A percentile compares a stretch with the other conserved stretches of the same genome.
These are phyloP conservation scores for Tolypocladium guangdongense DNA, from an alignment of 2,329 filamentous ascomycete genomes.

Conservation along the genomic window DNA sequence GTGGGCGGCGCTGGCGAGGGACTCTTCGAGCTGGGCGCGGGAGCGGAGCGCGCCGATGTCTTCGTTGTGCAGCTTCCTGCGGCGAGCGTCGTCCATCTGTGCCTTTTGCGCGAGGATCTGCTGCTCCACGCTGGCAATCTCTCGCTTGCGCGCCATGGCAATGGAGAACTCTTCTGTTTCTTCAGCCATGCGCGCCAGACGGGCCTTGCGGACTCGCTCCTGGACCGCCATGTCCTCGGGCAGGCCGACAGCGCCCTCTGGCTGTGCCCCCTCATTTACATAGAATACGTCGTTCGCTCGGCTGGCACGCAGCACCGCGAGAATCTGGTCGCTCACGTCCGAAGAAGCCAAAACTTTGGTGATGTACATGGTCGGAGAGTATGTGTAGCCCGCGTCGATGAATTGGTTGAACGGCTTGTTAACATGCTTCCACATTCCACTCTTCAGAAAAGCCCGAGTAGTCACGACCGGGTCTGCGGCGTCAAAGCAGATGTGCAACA, in stretches of 20 bases:
- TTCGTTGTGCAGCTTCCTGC: slow-evolving; percentile 31
- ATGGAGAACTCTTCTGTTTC: slow-evolving; percentile 39
- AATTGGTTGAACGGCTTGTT: slow-evolving; percentile 49
- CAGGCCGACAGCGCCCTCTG: slow-evolving; percentile 39
- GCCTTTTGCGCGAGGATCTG: slow-evolving; percentile 37
- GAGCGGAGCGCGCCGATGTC: slow-evolving; percentile 33
- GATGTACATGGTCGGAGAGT: slow-evolving; percentile 56
- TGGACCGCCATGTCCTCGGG: slow-evolving; percentile 37
- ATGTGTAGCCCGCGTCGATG: slow-evolving; percentile 40
- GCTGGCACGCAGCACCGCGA: slow-evolving; percentile 38
- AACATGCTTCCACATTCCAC: slow-evolving; percentile 52
- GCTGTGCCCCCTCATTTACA: slow-evolving; percentile 41
- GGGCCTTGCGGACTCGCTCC: slow-evolving; percentile 39
- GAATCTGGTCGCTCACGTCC: slow-evolving; percentile 28
- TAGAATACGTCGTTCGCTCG: slow-evolving; percentile 44
- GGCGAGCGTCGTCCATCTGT: slow-evolving; percentile 40
- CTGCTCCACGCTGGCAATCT: slow-evolving; percentile 39
- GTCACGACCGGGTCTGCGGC: slow-evolving; percentile 42
- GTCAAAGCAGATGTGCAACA: slow-evolving; percentile 50
- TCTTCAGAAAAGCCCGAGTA: slow-evolving; percentile 47
- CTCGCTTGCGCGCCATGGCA: slow-evolving; percentile 35
- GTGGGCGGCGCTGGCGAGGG: slow-evolving; percentile 19
- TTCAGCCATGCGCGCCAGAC: slow-evolving; percentile 30
- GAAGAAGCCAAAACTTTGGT: slow-evolving; percentile 30
- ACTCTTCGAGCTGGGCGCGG: slow-evolving; percentile 36